phyloP scores from a whole-genome alignment of 2,329 filamentous ascomycete genomes.

The Venturia carpophila region DNA sequence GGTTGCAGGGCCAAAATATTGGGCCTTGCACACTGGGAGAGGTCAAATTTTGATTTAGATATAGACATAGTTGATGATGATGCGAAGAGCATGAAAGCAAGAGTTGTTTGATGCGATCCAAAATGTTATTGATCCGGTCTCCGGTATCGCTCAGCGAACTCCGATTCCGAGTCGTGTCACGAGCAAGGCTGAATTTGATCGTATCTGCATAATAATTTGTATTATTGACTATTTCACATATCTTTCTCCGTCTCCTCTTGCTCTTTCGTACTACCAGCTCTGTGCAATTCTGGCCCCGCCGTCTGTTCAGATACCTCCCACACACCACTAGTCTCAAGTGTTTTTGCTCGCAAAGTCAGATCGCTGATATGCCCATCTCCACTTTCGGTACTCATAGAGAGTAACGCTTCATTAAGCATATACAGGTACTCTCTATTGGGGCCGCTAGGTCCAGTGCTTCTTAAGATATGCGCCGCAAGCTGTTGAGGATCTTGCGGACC shows the following conservation, averaged over 20 bases:
- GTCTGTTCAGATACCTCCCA: constrained; percentile 18
- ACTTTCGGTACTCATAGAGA: constrained; percentile 64
- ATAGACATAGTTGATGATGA: background rate
- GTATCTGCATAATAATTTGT: background rate
- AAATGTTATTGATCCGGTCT: background rate
- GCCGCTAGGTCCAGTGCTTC: constrained; percentile 73
- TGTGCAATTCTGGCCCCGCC: constrained; percentile 29
- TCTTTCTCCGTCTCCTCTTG: constrained; percentile 52
- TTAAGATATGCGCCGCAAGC: constrained; percentile 73
- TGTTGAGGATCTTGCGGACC: constrained; percentile 70
- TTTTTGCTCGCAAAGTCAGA: constrained; percentile 63
- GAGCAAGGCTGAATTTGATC: background rate
- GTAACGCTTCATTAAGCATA: constrained; percentile 66
- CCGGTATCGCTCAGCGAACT: constrained; percentile 11
- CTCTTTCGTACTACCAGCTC: constrained; percentile 46
- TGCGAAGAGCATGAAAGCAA: background rate
- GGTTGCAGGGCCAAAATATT: constrained; percentile 47
- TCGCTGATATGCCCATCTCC: constrained; percentile 80
- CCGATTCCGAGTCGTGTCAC: background rate
- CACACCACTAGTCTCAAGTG: constrained; percentile 44
- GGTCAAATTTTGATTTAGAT: constrained; percentile 34
- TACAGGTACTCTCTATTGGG: constrained; percentile 86
- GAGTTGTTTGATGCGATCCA: background rate
- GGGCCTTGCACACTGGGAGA: constrained; percentile 43
- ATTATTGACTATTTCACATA: background rate